These are phyloP conservation scores for Datisca glomerata DNA, from an alignment of 306 rosid species.

Conservation along the genomic window DNA sequence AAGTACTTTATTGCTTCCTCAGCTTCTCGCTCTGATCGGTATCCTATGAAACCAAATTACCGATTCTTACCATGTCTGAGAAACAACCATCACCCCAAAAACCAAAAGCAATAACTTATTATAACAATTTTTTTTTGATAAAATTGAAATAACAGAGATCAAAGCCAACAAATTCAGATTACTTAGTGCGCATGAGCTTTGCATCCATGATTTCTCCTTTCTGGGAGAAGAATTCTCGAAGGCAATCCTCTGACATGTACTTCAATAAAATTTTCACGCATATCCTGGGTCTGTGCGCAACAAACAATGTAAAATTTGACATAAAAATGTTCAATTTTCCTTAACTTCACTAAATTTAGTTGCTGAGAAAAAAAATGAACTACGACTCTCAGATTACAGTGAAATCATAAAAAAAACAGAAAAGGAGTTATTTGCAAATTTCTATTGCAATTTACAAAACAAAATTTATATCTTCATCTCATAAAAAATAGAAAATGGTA, in stretches of 20 bases:
- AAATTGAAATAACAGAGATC: neutral
- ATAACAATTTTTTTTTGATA: neutral
- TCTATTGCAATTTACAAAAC: too few relatives aligned
- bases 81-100: neutral
- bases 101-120: neutral
- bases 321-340: neutral
- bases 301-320: neutral
- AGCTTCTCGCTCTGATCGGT: conserved; percentile 52
- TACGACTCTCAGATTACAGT: too few relatives aligned
- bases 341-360: neutral
- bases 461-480: too few relatives aligned
- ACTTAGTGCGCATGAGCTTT: conserved; percentile 75
- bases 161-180: conserved; percentile 8
- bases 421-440: neutral
- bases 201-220: conserved; percentile 81
- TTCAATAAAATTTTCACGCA: conserved; percentile 78
- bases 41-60: conserved; percentile 73
- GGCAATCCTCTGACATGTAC: conserved; percentile 38
- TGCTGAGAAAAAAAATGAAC: too few relatives aligned
- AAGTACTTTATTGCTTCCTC: conserved; percentile 61
- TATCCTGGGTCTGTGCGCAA: conserved; percentile 54
- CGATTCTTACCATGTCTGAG: conserved; percentile 66
- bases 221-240: conserved; percentile 47
- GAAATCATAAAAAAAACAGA: neutral
- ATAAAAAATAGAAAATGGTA: too few relatives aligned